These are phyloP conservation scores for Fusarium nisikadoi DNA, from an alignment of 2,329 filamentous ascomycete genomes.

Conservation along the genomic window DNA sequence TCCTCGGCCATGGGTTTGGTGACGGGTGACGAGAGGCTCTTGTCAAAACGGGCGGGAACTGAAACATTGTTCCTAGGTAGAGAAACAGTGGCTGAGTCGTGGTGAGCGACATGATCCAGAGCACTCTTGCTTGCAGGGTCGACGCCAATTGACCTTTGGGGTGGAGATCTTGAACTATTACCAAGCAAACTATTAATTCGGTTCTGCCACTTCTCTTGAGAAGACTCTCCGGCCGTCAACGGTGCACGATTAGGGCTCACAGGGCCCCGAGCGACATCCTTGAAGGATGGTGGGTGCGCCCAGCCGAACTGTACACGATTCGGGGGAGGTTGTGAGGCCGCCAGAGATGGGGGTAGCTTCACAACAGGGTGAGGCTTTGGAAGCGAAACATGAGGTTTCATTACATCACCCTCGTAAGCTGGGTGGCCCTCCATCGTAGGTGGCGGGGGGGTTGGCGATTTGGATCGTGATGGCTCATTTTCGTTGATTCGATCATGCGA, in stretches of 20 bases:
- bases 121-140: constrained; percentile 75
- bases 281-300: constrained; percentile 49
- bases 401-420: constrained; percentile 73
- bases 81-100: constrained; percentile 74
- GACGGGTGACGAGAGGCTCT: constrained; percentile 57
- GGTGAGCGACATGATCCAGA: constrained; percentile 64
- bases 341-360: constrained; percentile 74
- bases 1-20: constrained; percentile 80
- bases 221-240: constrained; percentile 49
- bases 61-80: constrained; percentile 57
- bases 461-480: constrained; percentile 56
- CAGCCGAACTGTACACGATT: constrained; percentile 48
- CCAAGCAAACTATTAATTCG: constrained; percentile 83
- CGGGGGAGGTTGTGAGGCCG: constrained; percentile 40
- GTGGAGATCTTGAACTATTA: constrained; percentile 67
- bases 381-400: constrained; percentile 74
- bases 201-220: constrained; percentile 75
- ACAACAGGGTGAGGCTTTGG: constrained; percentile 80
- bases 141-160: constrained; percentile 69
- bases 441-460: constrained; percentile 77
- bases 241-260: constrained; percentile 38
- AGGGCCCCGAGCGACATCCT: constrained; percentile 44
- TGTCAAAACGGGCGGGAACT: constrained; percentile 43
- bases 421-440: constrained; percentile 77
- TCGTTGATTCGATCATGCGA: constrained; percentile 53